These are phyloP conservation scores for Aspergillus hiratsukae DNA, from an alignment of 2,329 filamentous ascomycete species.

Conservation along the genomic window DNA sequence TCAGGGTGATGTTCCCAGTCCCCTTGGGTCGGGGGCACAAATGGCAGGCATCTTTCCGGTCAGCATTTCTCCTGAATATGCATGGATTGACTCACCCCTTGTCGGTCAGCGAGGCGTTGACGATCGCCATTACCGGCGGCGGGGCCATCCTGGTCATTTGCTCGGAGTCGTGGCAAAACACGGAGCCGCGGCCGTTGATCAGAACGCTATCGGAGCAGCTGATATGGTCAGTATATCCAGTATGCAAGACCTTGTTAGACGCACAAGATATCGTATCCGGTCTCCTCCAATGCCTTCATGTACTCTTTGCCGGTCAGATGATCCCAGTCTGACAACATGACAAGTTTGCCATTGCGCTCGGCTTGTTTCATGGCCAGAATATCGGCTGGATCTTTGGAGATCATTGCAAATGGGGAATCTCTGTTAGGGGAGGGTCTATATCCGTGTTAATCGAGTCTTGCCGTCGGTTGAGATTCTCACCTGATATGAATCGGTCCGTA, in stretches of 20 bases:
- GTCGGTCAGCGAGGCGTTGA: constrained; percentile 13
- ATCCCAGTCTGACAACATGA: constrained; percentile 55
- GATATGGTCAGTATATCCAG: background rate
- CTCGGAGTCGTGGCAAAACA: constrained; percentile 16
- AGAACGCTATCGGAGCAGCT: constrained; percentile 20
- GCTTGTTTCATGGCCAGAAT: constrained; percentile 47
- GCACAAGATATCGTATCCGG: constrained; percentile 20
- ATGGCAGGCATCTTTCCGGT: constrained; percentile 10
- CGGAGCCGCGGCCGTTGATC: constrained; percentile 15
- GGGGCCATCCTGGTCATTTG: constrained; percentile 10
- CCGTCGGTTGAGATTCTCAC: constrained; percentile 6
- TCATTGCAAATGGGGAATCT: constrained; percentile 48
- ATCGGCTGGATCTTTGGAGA: constrained; percentile 39
- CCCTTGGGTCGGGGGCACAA: constrained; percentile 6
- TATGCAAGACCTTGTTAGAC: background rate
- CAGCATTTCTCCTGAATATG: background rate
- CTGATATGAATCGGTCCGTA: constrained; percentile 45
- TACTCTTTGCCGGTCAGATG: constrained; percentile 51
- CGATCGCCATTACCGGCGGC: constrained; percentile 1
- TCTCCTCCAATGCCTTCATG: constrained; percentile 22
- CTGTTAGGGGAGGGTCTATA: background rate
- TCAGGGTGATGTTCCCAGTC: constrained; percentile 10
- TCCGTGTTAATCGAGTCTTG: background rate
- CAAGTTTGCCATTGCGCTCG: constrained; percentile 42
- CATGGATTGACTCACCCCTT: constrained; percentile 13